phyloP scores from a whole-genome alignment of 208 protist genomes.

The Balamuthia mandrillaris region DNA sequence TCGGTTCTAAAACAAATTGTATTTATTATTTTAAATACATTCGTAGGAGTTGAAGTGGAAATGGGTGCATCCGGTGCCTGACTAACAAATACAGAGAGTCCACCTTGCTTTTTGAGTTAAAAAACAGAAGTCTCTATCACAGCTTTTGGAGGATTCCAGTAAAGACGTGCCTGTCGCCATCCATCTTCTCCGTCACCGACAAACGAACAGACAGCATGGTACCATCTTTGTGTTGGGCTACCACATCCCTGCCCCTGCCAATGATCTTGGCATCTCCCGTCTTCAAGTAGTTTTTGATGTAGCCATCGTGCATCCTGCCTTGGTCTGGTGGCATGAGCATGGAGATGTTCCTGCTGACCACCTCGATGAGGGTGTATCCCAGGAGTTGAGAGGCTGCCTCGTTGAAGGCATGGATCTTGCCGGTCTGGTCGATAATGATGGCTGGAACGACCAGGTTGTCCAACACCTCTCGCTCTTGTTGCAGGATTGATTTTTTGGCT shows the following conservation, averaged over 20 bases:
- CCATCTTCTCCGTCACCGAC: not conserved
- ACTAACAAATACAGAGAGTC: too few species aligned
- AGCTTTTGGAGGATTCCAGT: conserved; percentile 2
- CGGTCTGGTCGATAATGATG: conserved; percentile 3
- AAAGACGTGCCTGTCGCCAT: not conserved
- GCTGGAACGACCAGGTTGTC: not conserved
- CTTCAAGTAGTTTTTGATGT: conserved; percentile 19
- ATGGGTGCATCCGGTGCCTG: too few species aligned
- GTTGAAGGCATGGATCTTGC: conserved; percentile 14
- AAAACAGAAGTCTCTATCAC: too few species aligned
- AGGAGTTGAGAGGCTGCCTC: not conserved
- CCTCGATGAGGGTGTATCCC: not conserved
- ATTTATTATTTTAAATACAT: too few species aligned
- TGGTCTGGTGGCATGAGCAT: conserved; percentile 18
- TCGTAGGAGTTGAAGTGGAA: too few species aligned
- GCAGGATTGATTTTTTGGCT: not conserved
- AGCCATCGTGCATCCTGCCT: not conserved
- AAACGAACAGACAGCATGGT: not conserved
- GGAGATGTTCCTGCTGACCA: not conserved
- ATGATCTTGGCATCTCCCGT: conserved; percentile 7
- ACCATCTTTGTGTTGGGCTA: not conserved
- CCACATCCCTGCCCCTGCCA: not conserved
- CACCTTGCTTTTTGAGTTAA: too few species aligned
- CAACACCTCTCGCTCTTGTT: not conserved
- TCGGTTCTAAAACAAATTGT: too few species aligned